These are phyloP conservation scores for Filosporella fistucella DNA, from an alignment of 495 filamentous ascomycete species.

Conservation along the genomic window DNA sequence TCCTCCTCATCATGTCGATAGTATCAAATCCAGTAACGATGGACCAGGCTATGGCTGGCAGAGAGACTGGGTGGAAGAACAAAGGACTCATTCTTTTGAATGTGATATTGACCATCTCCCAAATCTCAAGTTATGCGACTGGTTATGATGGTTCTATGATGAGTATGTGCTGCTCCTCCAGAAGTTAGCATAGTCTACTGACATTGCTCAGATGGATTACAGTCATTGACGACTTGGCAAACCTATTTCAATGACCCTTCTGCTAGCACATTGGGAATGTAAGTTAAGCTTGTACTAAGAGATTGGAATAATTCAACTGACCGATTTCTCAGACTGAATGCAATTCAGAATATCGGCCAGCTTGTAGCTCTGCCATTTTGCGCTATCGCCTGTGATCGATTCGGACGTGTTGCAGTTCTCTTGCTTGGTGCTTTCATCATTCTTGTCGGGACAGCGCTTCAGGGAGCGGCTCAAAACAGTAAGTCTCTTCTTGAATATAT, in stretches of 20 bases:
- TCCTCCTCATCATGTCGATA: conserved; percentile 1
- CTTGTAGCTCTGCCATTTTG: conserved; percentile 14
- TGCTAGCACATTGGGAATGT: conserved; percentile 11
- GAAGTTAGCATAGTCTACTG: neutral
- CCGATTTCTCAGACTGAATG: conserved; percentile 12
- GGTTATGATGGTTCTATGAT: conserved; percentile 22
- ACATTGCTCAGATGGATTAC: conserved; percentile 12
- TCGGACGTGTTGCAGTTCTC: conserved; percentile 14
- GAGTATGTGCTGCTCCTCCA: neutral
- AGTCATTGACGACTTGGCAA: conserved; percentile 15
- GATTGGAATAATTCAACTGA: too few relatives aligned
- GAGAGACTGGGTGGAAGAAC: conserved; percentile 8
- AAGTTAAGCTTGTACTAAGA: neutral
- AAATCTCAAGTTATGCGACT: conserved; percentile 19
- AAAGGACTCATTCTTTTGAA: conserved; percentile 13
- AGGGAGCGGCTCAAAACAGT: conserved; percentile 19
- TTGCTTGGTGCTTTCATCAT: conserved; percentile 11
- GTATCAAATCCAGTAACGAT: conserved; percentile 9
- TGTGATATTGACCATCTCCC: conserved; percentile 10
- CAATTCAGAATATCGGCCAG: conserved; percentile 18
- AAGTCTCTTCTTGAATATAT: neutral
- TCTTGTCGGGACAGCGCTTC: conserved; percentile 10
- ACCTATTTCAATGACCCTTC: conserved; percentile 15
- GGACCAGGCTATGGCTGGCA: conserved; percentile 10
- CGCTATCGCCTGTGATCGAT: conserved; percentile 13